Conservation (phyloP, 768 basidiomycete species). For the Asterophora parasitica region DNA sequence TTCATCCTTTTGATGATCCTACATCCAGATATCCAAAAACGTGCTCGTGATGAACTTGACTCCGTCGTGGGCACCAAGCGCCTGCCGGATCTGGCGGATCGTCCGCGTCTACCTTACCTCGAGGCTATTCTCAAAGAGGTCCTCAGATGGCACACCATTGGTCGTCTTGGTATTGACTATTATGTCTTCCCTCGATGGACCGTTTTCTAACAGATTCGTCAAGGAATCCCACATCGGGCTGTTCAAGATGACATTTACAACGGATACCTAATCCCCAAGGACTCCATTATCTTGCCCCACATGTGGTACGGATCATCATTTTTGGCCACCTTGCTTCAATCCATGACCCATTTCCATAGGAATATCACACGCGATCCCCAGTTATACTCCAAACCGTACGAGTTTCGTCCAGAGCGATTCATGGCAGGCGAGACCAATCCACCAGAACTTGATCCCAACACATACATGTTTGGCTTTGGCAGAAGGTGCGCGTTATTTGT, state of each 20-base stretch:
- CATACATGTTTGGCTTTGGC: constrained; percentile 42
- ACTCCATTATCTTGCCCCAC: constrained; percentile 11
- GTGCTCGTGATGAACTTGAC: constrained; percentile 31
- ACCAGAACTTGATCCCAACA: constrained; percentile 31
- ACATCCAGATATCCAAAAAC: constrained; percentile 24
- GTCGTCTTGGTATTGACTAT: constrained; percentile 20
- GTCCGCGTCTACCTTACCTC: constrained; percentile 24
- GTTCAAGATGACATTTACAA: constrained; percentile 13
- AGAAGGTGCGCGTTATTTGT: constrained; percentile 25
- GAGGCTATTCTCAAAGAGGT: constrained; percentile 27
- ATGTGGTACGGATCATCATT: constrained; percentile 10
- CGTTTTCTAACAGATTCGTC: background rate
- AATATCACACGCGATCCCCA: constrained; percentile 20
- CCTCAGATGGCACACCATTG: constrained; percentile 24
- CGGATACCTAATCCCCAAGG: constrained; percentile 15
- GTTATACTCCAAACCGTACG: constrained; percentile 19
- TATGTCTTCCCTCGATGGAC: no score
- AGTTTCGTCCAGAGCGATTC: constrained; percentile 36
- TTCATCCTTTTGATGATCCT: constrained; percentile 29
- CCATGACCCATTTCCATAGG: constrained; percentile 10
- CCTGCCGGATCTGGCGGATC: constrained; percentile 27
- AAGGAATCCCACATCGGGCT: constrained; percentile 14
- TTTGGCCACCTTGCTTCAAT: background rate
- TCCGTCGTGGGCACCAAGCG: constrained; percentile 23
- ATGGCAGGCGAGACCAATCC: constrained; percentile 15